phyloP scores from a whole-genome alignment of 306 rosid species.

The Arachis stenosperma region DNA sequence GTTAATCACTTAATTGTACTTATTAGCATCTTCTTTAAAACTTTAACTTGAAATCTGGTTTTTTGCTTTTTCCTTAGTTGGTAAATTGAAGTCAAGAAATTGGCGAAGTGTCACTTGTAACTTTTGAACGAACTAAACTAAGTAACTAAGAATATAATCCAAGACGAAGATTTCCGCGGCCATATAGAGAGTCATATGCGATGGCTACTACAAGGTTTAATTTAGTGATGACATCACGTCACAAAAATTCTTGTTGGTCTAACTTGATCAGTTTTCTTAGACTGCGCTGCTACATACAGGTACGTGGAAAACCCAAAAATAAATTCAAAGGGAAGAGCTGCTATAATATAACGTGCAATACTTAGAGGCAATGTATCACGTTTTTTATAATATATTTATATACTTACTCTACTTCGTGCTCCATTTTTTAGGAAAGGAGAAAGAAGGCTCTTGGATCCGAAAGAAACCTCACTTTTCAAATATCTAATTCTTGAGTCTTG shows the following conservation, averaged over 20 bases:
- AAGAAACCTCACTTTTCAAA: background rate
- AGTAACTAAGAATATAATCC: too few relatives aligned
- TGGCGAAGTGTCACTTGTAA: too few relatives aligned
- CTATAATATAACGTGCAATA: background rate
- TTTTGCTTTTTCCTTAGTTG: too few relatives aligned
- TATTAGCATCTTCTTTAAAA: too few relatives aligned
- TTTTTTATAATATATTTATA: background rate
- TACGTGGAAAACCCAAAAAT: background rate
- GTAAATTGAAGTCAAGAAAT: too few relatives aligned
- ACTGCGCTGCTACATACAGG: background rate
- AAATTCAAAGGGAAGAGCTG: background rate
- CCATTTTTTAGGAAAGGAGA: background rate
- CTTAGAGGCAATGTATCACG: background rate
- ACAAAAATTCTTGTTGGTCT: background rate
- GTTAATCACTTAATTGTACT: too few relatives aligned
- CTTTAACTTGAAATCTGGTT: too few relatives aligned
- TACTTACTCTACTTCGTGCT: background rate
- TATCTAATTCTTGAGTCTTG: background rate
- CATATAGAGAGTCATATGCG: background rate
- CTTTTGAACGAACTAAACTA: too few relatives aligned
- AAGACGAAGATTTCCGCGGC: too few relatives aligned
- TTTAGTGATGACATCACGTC: background rate
- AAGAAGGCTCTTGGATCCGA: background rate
- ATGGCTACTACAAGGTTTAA: background rate
- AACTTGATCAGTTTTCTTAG: background rate